These are phyloP conservation scores for Macrolepiota dolichaula DNA, from an alignment of 768 basidiomycete species.

Conservation along the genomic window DNA sequence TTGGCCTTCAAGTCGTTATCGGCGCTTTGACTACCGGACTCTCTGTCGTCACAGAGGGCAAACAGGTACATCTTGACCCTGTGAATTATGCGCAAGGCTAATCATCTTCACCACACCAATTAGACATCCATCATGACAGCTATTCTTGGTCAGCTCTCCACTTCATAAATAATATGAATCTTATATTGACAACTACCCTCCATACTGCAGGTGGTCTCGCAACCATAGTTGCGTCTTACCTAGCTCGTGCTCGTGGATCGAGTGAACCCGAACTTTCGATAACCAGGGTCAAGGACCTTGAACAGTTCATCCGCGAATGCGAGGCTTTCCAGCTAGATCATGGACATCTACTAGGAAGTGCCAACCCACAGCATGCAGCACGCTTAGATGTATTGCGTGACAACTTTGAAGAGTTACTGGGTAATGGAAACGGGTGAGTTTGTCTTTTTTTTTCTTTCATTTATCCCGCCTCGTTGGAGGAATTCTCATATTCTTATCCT, in stretches of 20 bases:
- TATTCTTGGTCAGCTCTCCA: conserved; percentile 29
- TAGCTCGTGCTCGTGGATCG: conserved; percentile 67
- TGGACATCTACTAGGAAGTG: conserved; percentile 34
- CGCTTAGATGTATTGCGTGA: conserved; percentile 20
- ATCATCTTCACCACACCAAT: neutral
- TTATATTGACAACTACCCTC: neutral
- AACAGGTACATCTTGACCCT: conserved; percentile 29
- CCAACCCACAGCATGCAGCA: conserved; percentile 28
- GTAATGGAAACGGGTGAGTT: conserved; percentile 24
- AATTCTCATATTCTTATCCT: no score
- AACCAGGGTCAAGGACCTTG: conserved; percentile 54
- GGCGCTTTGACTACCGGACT: conserved; percentile 68
- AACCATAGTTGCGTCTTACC: conserved; percentile 67
- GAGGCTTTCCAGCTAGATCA: conserved; percentile 56
- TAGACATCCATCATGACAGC: conserved; percentile 35
- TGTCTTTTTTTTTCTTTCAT: neutral
- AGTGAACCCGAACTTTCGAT: conserved; percentile 66
- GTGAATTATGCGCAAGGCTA: neutral
- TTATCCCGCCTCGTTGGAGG: no score
- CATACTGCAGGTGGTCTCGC: conserved; percentile 54
- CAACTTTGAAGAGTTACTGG: conserved; percentile 28
- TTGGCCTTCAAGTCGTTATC: conserved; percentile 58
- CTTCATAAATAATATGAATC: no score
- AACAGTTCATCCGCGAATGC: conserved; percentile 64
- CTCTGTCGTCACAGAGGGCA: conserved; percentile 34